phyloP scores from a whole-genome alignment of 2,329 filamentous ascomycete genomes.

The Talaromyces sp. region DNA sequence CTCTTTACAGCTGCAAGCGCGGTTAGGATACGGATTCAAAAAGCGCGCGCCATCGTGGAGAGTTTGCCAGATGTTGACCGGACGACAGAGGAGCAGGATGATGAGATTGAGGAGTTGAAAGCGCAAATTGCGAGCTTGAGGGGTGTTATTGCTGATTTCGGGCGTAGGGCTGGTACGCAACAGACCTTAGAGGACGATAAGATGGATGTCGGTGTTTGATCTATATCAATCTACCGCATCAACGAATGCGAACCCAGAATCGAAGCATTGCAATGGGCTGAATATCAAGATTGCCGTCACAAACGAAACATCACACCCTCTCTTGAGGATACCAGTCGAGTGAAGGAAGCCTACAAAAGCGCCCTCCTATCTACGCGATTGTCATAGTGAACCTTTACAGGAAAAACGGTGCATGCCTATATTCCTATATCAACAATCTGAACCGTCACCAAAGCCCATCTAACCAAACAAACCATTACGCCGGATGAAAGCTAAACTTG shows the following conservation, averaged over 20 bases:
- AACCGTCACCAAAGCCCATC: not conserved
- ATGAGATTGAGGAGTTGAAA: conserved; percentile 43
- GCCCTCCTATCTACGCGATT: not conserved
- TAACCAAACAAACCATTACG: not conserved
- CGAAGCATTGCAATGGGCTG: not conserved
- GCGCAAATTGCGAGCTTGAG: conserved; percentile 37
- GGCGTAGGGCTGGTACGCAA: conserved; percentile 23
- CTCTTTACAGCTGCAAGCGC: conserved; percentile 73
- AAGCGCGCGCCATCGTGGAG: conserved; percentile 57
- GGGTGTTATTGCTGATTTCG: conserved; percentile 41
- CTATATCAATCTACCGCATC: not conserved
- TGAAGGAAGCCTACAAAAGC: not conserved
- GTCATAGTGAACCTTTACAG: not conserved
- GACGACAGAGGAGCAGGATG: conserved; percentile 43
- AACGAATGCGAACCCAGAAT: not conserved
- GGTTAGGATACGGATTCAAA: conserved; percentile 79
- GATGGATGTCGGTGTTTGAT: conserved; percentile 25
- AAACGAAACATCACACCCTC: not conserved
- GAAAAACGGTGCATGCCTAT: not conserved
- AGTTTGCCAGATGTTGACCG: conserved; percentile 44
- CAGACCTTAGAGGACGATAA: conserved; percentile 4
- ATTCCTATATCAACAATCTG: not conserved
- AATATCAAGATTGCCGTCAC: not conserved
- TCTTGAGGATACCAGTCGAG: not conserved
- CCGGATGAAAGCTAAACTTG: conserved; percentile 11